phyloP scores from a whole-genome alignment of 2,329 filamentous ascomycete species.

The Sclerotinia borealis region DNA sequence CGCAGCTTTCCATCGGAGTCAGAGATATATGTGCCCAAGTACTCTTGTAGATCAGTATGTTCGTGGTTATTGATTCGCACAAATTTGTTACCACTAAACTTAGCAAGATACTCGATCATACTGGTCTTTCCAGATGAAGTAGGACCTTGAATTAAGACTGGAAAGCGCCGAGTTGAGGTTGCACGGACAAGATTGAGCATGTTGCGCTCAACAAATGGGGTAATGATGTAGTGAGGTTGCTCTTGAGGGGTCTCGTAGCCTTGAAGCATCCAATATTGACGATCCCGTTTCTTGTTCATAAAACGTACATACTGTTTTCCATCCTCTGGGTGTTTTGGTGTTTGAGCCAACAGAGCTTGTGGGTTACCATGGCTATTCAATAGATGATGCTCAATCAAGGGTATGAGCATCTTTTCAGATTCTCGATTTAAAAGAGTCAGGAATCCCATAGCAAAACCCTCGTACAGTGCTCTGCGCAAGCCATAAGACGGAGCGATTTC shows the following conservation, averaged over 20 bases:
- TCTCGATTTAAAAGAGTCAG: constrained; percentile 77
- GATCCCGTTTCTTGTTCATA: constrained; percentile 53
- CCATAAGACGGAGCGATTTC: constrained; percentile 81
- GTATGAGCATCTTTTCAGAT: constrained; percentile 73
- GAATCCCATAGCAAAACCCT: constrained; percentile 98
- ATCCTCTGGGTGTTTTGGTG: constrained; percentile 71
- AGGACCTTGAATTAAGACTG: constrained; percentile 90
- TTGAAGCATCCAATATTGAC: constrained; percentile 85
- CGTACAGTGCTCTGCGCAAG: constrained; percentile 77
- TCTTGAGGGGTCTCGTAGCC: constrained; percentile 62
- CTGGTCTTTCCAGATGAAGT: constrained; percentile 98
- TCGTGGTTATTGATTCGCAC: constrained; percentile 99
- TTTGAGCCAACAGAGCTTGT: constrained; percentile 68
- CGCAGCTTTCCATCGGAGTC: constrained; percentile 74
- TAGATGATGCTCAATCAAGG: constrained; percentile 74
- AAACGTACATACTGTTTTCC: constrained; percentile 76
- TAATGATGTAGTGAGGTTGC: constrained; percentile 90
- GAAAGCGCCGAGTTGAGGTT: constrained; percentile 85
- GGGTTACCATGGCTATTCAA: constrained; percentile 64
- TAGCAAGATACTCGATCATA: constrained; percentile 99
- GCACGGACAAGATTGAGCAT: constrained; percentile 90
- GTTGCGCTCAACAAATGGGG: constrained; percentile 89
- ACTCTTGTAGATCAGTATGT: constrained; percentile 96
- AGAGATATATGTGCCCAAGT: constrained; percentile 90
- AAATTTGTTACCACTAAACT: constrained; percentile 92